Percentiles rank a stretch among this genome's conserved stretches.
These are phyloP conservation scores for Tetrahymena malaccensis DNA, from an alignment of 73 alveolate genomes.

Conservation along the genomic window DNA sequence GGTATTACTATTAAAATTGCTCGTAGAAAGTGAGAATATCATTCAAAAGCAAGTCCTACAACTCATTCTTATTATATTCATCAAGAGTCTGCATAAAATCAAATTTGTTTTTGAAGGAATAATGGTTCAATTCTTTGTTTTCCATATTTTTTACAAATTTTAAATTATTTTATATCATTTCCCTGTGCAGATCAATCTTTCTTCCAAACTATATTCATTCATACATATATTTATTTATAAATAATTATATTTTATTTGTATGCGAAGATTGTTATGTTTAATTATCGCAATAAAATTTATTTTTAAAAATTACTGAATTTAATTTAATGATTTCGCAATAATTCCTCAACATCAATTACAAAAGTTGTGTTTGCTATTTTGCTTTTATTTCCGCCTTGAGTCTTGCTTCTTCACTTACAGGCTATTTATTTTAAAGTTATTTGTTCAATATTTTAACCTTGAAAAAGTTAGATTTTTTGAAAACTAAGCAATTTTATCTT, in stretches of 20 bases:
- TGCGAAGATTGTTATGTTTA: neutral
- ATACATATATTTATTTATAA: neutral
- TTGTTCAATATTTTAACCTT: no score
- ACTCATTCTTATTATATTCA: neutral
- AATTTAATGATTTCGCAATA: neutral
- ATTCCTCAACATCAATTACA: neutral
- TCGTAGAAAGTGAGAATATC: neutral
- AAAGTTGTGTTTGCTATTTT: neutral
- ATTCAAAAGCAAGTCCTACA: neutral
- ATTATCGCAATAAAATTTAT: neutral
- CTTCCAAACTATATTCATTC: neutral
- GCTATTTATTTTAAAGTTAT: neutral
- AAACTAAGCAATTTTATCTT: neutral
- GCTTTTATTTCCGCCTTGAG: neutral
- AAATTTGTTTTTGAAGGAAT: neutral
- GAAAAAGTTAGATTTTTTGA: neutral
- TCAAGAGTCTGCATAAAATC: neutral
- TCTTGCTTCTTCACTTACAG: neutral
- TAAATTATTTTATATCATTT: neutral
- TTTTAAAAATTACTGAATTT: neutral
- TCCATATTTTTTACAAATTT: neutral
- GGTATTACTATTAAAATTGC: neutral
- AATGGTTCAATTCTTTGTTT: neutral
- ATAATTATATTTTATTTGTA: no score
- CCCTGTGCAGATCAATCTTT: neutral